Evolutionary conservation across 352 stramenopile genomes (phyloP), one percentile per base, ranked within the genome.

Genomic region (Phytophthora capsici): DNA sequence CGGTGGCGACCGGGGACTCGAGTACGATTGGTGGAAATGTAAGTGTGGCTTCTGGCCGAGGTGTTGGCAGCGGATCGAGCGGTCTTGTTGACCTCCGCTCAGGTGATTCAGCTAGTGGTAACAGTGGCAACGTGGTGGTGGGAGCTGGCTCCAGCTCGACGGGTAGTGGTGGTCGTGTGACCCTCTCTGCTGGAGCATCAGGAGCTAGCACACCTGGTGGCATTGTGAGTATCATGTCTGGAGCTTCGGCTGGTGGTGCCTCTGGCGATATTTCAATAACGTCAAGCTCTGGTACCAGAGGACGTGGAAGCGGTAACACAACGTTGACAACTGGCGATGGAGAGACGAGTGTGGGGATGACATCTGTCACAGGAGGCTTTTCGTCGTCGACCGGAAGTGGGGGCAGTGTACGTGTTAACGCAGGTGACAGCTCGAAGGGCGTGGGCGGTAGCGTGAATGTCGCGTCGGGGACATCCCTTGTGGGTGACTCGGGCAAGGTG

Each of bases 391-490:
- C n/a, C n/a, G n/a, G n/a, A n/a, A n/a, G n/a, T n/a, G n/a, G n/a
- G n/a, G n/a, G n/a, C n/a, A n/a, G n/a, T n/a, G n/a, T n/a, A n/a
- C n/a, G n/a, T n/a, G n/a, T n/a, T n/a, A n/a, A n/a, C n/a, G n/a
- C n/a, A n/a, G n/a, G n/a, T n/a, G n/a, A n/a, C n/a, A n/a, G 49
- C 45, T 50, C 34, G 14, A 67, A 62, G 44, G 38, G 45, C n/a
- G 22, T 32, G 50, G 57, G 63, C n/a, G 53, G 66, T 5, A 66
- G 26, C 34, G 60, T 69, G 45, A 56, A 57, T 47, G 63, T 74
- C 43, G 41, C 54, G 17, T 71, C 63, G 16, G 63, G 63, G 4
- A 57, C 60, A 43, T 71, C 57, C 23, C 30, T 43, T 26, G n/a
- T 44, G 23, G 47, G 50, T 40, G 38, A 46, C 43, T 71, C 57